Conservation (phyloP, 495 filamentous ascomycete genomes). For the Trichoderma gamsii region DNA sequence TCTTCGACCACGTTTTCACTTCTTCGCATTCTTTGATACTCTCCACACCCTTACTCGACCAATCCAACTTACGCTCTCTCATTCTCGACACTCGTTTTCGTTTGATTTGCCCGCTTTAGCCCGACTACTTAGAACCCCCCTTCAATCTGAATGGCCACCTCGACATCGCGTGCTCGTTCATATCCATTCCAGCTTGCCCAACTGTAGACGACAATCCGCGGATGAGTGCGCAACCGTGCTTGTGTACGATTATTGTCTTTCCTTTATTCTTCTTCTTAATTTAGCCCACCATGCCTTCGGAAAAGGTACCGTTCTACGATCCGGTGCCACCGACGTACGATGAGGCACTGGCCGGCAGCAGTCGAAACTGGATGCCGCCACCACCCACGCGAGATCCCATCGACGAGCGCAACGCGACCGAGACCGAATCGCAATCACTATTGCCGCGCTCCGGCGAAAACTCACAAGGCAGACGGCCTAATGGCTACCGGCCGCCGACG, state of each 20-base stretch:
- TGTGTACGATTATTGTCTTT: neutral
- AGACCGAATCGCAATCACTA: conserved; percentile 53
- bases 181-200: neutral
- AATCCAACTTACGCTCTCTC: neutral
- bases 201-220: neutral
- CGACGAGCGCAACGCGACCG: conserved; percentile 27
- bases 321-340: conserved; percentile 78
- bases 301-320: conserved; percentile 47
- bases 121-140: neutral
- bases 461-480: conserved; percentile 28
- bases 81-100: conserved; percentile 12
- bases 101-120: neutral
- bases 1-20: neutral
- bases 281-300: conserved; percentile 38
- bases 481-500: conserved; percentile 66
- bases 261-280: neutral
- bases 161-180: conserved; percentile 4
- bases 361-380: conserved; percentile 24
- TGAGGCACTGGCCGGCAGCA: conserved; percentile 59
- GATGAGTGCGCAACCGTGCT: conserved; percentile 7
- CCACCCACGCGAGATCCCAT: conserved; percentile 20
- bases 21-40: neutral
- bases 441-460: conserved; percentile 37
- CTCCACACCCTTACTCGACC: neutral
- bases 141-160: conserved; percentile 5